phyloP scores from a whole-genome alignment of 2,329 filamentous ascomycete species.

The Ascochyta koolunga region DNA sequence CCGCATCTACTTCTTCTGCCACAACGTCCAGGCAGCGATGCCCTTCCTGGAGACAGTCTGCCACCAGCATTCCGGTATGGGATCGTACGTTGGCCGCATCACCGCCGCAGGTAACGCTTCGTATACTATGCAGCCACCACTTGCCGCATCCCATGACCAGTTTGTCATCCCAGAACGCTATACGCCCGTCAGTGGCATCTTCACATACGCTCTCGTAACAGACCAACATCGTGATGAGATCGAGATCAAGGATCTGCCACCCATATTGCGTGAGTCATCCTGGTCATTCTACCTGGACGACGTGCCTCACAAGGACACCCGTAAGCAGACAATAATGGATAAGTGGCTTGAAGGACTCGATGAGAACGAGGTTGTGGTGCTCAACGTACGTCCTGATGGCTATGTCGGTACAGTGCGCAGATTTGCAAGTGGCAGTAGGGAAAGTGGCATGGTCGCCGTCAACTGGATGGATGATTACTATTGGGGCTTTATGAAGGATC shows the following conservation, averaged over 20 bases:
- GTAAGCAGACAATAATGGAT: slow-evolving; percentile 60
- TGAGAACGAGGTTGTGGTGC: slow-evolving; percentile 64
- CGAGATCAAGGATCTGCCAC: slow-evolving; percentile 70
- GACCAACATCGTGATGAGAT: slow-evolving; percentile 67
- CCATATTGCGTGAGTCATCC: slow-evolving; percentile 65
- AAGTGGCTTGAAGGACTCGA: slow-evolving; percentile 71
- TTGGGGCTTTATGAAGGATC: slow-evolving; percentile 51
- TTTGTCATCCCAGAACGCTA: slow-evolving; percentile 73
- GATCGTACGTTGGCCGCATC: slow-evolving; percentile 65
- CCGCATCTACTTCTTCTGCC: slow-evolving; percentile 73
- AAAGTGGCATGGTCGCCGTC: slow-evolving; percentile 44
- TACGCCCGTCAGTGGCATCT: slow-evolving; percentile 68
- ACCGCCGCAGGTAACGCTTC: slow-evolving; percentile 66
- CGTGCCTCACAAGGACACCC: slow-evolving; percentile 62
- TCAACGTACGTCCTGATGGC: slow-evolving; percentile 74
- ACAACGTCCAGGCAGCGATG: slow-evolving; percentile 61
- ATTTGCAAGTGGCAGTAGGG: slow-evolving; percentile 42
- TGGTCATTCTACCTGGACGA: slow-evolving; percentile 79
- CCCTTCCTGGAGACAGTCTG: slow-evolving; percentile 67
- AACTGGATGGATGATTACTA: slow-evolving; percentile 61
- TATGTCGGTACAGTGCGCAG: slow-evolving; percentile 70
- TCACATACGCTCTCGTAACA: slow-evolving; percentile 70
- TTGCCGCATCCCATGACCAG: slow-evolving; percentile 65
- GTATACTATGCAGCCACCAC: slow-evolving; percentile 65
- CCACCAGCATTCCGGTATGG: slow-evolving; percentile 57